phyloP scores from a whole-genome alignment of 768 basidiomycete genomes.

The Hericium coralloides region DNA sequence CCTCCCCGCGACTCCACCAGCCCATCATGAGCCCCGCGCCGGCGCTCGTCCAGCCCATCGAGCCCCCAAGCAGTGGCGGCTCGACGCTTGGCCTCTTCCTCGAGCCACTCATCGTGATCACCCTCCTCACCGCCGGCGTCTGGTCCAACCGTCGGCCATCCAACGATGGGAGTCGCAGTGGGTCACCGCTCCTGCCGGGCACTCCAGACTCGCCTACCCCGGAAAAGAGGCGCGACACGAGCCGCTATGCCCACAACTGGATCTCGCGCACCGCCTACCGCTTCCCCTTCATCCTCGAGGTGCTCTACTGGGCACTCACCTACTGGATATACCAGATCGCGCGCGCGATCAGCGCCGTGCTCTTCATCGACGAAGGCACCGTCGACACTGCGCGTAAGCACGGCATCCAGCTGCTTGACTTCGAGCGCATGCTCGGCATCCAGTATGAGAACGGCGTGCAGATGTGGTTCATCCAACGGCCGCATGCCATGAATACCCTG shows the following conservation, averaged over 20 bases:
- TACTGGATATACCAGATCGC: constrained; percentile 10
- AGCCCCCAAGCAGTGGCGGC: not conserved
- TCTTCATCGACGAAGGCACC: constrained; percentile 8
- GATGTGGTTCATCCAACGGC: not conserved
- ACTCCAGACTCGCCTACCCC: not conserved
- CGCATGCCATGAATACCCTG: not conserved
- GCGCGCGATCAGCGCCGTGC: constrained; percentile 2
- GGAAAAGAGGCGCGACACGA: not conserved
- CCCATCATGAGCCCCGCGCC: not conserved
- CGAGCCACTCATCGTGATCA: constrained; percentile 6
- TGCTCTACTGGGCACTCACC: constrained; percentile 7
- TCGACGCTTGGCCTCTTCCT: constrained; percentile 1
- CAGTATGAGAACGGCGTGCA: constrained; percentile 4
- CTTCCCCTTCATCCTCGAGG: constrained; percentile 7
- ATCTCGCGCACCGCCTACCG: not conserved
- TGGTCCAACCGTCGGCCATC: constrained; percentile 4
- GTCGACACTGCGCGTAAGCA: constrained; percentile 4
- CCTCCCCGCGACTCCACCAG: too few species aligned
- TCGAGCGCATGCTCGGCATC: constrained; percentile 6
- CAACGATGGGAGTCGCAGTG: not conserved
- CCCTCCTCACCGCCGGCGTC: constrained; percentile 5
- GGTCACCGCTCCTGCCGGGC: not conserved
- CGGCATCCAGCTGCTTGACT: constrained; percentile 5
- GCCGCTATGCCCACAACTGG: constrained; percentile 5
- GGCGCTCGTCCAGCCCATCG: constrained; percentile 1